Percentiles rank a stretch among this genome's conserved stretches.
These are phyloP conservation scores for Bipolaris victoriae DNA, from an alignment of 2,329 filamentous ascomycete genomes.

Conservation along the genomic window DNA sequence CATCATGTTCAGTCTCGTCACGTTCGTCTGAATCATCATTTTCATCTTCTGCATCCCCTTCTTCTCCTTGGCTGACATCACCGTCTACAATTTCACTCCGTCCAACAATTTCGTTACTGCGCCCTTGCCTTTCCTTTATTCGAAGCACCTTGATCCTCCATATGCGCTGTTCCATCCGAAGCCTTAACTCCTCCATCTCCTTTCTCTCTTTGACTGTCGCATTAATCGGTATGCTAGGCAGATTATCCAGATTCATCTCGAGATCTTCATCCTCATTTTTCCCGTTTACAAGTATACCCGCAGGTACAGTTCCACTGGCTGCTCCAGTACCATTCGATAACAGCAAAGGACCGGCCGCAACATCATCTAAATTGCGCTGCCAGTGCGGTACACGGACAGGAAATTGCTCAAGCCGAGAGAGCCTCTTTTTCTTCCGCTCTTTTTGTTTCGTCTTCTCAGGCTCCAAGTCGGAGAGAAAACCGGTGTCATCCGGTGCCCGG, in stretches of 20 bases:
- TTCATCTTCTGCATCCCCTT: neutral
- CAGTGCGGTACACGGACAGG: conserved; percentile 8
- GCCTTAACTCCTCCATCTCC: conserved; percentile 9
- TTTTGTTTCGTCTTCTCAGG: neutral
- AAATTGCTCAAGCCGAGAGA: conserved; percentile 5
- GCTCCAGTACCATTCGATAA: neutral
- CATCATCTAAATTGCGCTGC: conserved; percentile 3
- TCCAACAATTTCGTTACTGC: conserved; percentile 1
- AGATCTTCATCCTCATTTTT: neutral
- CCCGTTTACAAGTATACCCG: neutral
- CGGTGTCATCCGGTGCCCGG: conserved; percentile 9
- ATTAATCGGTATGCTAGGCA: neutral
- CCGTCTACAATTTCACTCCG: neutral
- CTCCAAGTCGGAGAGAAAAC: conserved; percentile 12
- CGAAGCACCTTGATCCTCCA: conserved; percentile 11
- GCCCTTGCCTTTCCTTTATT: conserved; percentile 5
- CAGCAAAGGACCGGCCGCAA: neutral
- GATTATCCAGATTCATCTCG: neutral
- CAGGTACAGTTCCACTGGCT: neutral
- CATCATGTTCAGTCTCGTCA: neutral
- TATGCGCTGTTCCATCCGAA: conserved; percentile 11
- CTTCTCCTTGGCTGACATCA: neutral
- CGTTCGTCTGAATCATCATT: neutral
- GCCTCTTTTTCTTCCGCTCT: conserved; percentile 3
- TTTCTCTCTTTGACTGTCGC: conserved; percentile 7